These are phyloP conservation scores for Lachnellula arida DNA, from an alignment of 2,329 filamentous ascomycete species.

Conservation along the genomic window DNA sequence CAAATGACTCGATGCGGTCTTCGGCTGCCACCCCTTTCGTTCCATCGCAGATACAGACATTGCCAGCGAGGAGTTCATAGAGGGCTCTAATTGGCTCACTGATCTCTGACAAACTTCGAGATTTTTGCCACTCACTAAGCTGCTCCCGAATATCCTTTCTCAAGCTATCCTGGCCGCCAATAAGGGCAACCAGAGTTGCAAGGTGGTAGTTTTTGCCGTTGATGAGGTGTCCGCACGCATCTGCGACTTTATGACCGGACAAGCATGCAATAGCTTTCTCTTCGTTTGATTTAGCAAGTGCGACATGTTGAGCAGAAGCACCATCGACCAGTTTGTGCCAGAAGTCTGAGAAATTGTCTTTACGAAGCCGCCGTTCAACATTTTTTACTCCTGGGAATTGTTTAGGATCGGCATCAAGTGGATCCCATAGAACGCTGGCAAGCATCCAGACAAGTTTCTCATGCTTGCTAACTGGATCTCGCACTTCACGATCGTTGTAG, in stretches of 20 bases:
- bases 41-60: slow-evolving; percentile 78
- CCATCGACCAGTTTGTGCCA: slow-evolving; percentile 63
- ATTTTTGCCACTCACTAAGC: slow-evolving; percentile 76
- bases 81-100: slow-evolving; percentile 76
- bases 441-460: slow-evolving; percentile 82
- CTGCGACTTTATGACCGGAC: slow-evolving; percentile 70
- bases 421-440: slow-evolving; percentile 80
- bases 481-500: slow-evolving; percentile 37
- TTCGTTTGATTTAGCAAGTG: slow-evolving; percentile 60
- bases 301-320: slow-evolving; percentile 49
- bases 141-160: slow-evolving; percentile 75
- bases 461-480: slow-evolving; percentile 46
- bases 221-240: slow-evolving; percentile 77
- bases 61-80: slow-evolving; percentile 85
- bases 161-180: slow-evolving; percentile 66
- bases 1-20: slow-evolving; percentile 74
- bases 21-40: slow-evolving; percentile 68
- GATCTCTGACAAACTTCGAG: slow-evolving; percentile 84
- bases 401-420: slow-evolving; percentile 41
- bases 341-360: slow-evolving; percentile 63
- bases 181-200: slow-evolving; percentile 77
- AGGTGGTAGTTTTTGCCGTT: slow-evolving; percentile 75
- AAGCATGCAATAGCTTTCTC: slow-evolving; percentile 81
- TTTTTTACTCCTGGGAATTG: slow-evolving; percentile 36
- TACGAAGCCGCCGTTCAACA: slow-evolving; percentile 40